phyloP scores from a whole-genome alignment of 805 yeast genomes.

The Isabelozyma gotoi region DNA sequence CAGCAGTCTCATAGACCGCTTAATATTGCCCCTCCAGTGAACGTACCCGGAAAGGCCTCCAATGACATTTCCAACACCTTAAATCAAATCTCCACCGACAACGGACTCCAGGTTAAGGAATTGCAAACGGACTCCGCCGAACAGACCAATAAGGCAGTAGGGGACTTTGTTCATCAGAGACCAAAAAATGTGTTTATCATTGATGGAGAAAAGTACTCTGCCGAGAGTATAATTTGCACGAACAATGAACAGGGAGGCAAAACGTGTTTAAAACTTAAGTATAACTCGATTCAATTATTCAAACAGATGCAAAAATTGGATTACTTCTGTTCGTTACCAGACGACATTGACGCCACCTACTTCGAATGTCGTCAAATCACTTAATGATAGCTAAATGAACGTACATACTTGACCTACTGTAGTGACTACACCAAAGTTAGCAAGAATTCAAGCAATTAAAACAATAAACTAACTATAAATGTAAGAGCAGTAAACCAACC shows the following conservation, averaged over 20 bases:
- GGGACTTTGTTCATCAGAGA: conserved; percentile 26
- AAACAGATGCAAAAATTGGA: conserved; percentile 49
- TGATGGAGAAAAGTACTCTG: conserved; percentile 39
- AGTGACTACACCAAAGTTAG: background rate
- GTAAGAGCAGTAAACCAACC: conserved; percentile 4
- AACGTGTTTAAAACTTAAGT: conserved; percentile 45
- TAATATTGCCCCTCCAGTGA: conserved; percentile 10
- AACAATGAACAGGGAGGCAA: conserved; percentile 43
- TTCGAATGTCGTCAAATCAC: conserved; percentile 49
- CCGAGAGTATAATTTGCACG: conserved; percentile 48
- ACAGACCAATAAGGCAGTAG: conserved; percentile 20
- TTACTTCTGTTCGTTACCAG: conserved; percentile 51
- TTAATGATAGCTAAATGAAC: background rate
- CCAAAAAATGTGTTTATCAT: conserved; percentile 38
- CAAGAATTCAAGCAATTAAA: conserved; percentile 1
- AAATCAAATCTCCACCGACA: conserved; percentile 20
- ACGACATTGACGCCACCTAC: conserved; percentile 48
- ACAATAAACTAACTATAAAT: conserved; percentile 4
- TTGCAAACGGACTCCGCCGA: conserved; percentile 5
- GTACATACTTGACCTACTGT: too few species aligned
- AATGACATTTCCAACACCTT: conserved; percentile 26
- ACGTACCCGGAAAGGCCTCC: too few species aligned
- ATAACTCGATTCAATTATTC: conserved; percentile 43
- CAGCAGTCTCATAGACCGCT: conserved; percentile 28
- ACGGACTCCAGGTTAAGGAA: conserved; percentile 5